Evolutionary conservation across 1,139 yeast species (phyloP).

Genomic region (Geotrichum restrictum): DNA sequence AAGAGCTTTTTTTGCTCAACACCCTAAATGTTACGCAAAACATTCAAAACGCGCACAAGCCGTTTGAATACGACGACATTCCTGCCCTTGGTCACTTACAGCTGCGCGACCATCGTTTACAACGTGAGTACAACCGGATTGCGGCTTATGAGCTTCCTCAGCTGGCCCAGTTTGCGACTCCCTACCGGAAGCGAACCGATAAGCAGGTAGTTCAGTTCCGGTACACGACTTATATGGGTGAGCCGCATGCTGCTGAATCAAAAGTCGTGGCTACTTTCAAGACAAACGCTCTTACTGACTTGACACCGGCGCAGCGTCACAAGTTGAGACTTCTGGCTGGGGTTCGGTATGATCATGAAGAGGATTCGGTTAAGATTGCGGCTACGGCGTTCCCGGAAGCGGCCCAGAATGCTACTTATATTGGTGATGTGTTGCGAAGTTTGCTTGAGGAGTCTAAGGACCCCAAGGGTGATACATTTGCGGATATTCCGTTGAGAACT

Average conservation of each 20-base stretch:
- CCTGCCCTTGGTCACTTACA: conserved; percentile 59
- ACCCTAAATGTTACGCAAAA: conserved; percentile 16
- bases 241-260: conserved; percentile 60
- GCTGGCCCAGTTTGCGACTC: conserved; percentile 52
- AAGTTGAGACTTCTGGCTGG: conserved; percentile 80
- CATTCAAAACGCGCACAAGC: conserved; percentile 37
- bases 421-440: conserved; percentile 59
- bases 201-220: conserved; percentile 58
- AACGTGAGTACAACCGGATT: conserved; percentile 64
- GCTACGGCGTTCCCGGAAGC: conserved; percentile 65
- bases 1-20: conserved; percentile 17
- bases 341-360: conserved; percentile 62
- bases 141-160: conserved; percentile 92
- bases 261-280: conserved; percentile 62
- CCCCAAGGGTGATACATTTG: conserved; percentile 52
- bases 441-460: conserved; percentile 66
- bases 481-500: conserved; percentile 76
- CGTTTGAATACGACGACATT: conserved; percentile 53
- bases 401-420: conserved; percentile 76
- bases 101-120: conserved; percentile 56
- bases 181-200: conserved; percentile 44
- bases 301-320: conserved; percentile 54
- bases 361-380: conserved; percentile 59
- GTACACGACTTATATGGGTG: conserved; percentile 70
- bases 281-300: conserved; percentile 49